Conservation (phyloP, 805 yeast genomes). For the Torulaspora franciscae region DNA sequence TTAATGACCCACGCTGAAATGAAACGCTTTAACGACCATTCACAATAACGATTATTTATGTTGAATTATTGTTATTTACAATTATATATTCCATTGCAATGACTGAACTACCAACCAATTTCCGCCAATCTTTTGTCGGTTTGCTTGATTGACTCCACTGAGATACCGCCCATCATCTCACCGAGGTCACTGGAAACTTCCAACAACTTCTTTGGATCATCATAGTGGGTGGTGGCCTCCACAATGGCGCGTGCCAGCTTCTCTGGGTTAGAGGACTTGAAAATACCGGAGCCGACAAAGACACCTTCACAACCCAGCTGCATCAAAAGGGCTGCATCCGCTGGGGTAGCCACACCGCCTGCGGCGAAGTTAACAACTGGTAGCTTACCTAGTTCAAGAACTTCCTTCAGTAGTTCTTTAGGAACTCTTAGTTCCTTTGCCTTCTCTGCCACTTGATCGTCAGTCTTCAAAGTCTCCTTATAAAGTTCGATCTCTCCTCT, state of each 20-base stretch:
- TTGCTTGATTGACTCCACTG: conserved; percentile 46
- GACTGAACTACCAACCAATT: conserved; percentile 45
- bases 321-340: conserved; percentile 83
- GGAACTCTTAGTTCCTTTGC: conserved; percentile 62
- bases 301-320: conserved; percentile 76
- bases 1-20: conserved; percentile 1
- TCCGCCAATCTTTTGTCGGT: conserved; percentile 36
- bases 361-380: conserved; percentile 87
- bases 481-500: conserved; percentile 44
- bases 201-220: conserved; percentile 55
- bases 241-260: conserved; percentile 74
- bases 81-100: conserved; percentile 2
- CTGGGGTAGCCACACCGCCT: conserved; percentile 85
- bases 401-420: conserved; percentile 45
- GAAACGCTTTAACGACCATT: conserved; percentile 7
- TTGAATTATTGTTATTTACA: not conserved
- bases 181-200: conserved; percentile 69
- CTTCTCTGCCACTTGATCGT: conserved; percentile 43
- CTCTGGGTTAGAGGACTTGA: conserved; percentile 68
- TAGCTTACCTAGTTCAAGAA: conserved; percentile 48
- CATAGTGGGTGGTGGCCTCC: conserved; percentile 66
- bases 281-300: conserved; percentile 74
- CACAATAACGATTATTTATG: conserved; percentile 1
- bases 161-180: conserved; percentile 69
- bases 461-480: conserved; percentile 37